Conservation (phyloP, 768 basidiomycete genomes). For the Coprinellus micaceus region DNA sequence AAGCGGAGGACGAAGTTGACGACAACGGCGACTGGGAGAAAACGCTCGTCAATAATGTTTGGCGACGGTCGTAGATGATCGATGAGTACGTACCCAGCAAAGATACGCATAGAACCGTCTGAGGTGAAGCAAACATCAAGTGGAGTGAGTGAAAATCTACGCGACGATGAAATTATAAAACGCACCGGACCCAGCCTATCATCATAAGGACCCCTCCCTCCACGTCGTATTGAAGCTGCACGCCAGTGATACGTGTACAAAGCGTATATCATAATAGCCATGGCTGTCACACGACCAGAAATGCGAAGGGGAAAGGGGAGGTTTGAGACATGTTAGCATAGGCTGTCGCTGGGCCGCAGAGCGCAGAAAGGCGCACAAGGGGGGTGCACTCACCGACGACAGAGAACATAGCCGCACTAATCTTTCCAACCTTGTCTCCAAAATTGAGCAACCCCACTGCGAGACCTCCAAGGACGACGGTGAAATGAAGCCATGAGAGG, state of each 20-base stretch:
- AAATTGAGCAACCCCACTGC: conserved; percentile 96
- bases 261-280: conserved; percentile 97
- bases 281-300: conserved; percentile 47
- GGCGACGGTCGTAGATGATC: not conserved
- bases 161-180: conserved; percentile 18
- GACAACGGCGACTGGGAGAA: conserved; percentile 65
- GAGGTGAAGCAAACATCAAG: conserved; percentile 6
- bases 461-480: conserved; percentile 94
- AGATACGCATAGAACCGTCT: conserved; percentile 83
- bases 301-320: not conserved
- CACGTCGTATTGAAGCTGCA: conserved; percentile 85
- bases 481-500: conserved; percentile 97
- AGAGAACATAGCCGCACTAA: conserved; percentile 96
- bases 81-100: conserved; percentile 56
- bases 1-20: conserved; percentile 86
- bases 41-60: conserved; percentile 2
- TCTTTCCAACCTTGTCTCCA: conserved; percentile 95
- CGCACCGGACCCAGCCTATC: conserved; percentile 92
- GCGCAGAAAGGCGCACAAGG: not conserved
- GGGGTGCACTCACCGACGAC: conserved; percentile 60
- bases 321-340: not conserved
- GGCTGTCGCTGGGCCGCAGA: not conserved
- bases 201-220: conserved; percentile 93
- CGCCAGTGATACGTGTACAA: conserved; percentile 96
- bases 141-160: conserved; percentile 5